Evolutionary conservation across 1,139 yeast species (phyloP), one percentile per base, ranked within the genome.

Genomic region (Pichia sp.): DNA sequence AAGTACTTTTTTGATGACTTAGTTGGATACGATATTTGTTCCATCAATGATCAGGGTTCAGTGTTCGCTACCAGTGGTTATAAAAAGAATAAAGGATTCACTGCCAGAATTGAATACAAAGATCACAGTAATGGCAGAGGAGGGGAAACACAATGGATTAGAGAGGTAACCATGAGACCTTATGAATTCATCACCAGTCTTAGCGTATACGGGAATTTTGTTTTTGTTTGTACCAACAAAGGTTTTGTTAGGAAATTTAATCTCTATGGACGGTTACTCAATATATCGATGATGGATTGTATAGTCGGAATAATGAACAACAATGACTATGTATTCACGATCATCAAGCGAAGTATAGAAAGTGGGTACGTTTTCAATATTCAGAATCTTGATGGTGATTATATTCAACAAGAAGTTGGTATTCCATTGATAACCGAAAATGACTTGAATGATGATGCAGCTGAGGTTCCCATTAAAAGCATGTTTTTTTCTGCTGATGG

Each of bases 1-100:
- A 97, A 90, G 63, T 90, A 89, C 64, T 95, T 90, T 70, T 92
- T 93, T 71, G 85, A 84, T 50, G 99, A 93, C 68, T 70, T 80
- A 50, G 76, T 77, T 57, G 77, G 81, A 16, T 89, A 77, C 68
- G 96, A 90, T 67, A 72, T 89, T 53, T 95, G 96, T 34, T 81
- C 90, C 1, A 75, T 93, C 64, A 85, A 85, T 54, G 77, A 76
- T 38, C 76, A 75, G 4, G 96, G 95, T 1, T 72, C 87, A 0
- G 66, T 90, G 4, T 77, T 90, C 55, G 95, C 86, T 0, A 71
- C 73, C 26, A 76, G 80, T 15, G 75, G 73, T 1, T 61, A 55
- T 19, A 56, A 54, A 5, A 62, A 60, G 8, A 56, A 50, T 30
- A 55, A 50, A 32, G 57, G 52, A 7, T 55, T 43, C 41, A 56